Evolutionary conservation across 306 rosid genomes (phyloP), one percentile per base, ranked within the genome.

Genomic region (Macrotyloma uniflorum): DNA sequence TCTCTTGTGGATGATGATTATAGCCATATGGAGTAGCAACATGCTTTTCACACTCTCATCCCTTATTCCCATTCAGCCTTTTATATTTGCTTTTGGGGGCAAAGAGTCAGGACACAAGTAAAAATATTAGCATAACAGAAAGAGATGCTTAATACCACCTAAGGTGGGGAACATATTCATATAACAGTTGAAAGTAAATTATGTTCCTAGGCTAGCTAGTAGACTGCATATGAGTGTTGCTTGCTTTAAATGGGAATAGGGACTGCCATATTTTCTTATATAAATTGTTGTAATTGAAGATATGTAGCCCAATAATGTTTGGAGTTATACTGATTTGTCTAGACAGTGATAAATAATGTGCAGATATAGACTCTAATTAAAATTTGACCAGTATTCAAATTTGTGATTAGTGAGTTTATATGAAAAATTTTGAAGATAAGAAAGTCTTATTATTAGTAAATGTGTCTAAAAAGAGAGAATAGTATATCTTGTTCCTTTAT

Each of bases 91-190:
- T 40, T 33, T 74, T 50, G 51, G 16, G 50, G 28, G 30, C 18
- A 67, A 59, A 65, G 36, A 67, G 15, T 67, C 11, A 40, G 50
- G 54, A 71, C 78, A 63, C 81, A 71, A 75, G 43, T 50, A 74
- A 62, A 65, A 61, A 62, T 76, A 75, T 66, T 72, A 72, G 49
- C 69, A 38, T 74, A 49, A 76, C 20, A 84, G 75, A 79, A 33
- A 71, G 75, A 54, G 72, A 7, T n/a, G 47, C 54, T 82, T 76
- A 69, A 86, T 86, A 77, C 94, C 91, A 80, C 35, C 62, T 32
- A 89, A 86, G 88, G 98, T 90, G 98, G 96, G 92, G 91, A 85
- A 84, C 96, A 93, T 75, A 86, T 88, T 93, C 84, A 93, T 90
- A 68, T 63, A 79, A 61, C 70, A 75, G 80, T 87, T 82, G 91